Evolutionary conservation across 345 rosid genomes (phyloP).

Genomic region (Arabidopsis thaliana): DNA sequence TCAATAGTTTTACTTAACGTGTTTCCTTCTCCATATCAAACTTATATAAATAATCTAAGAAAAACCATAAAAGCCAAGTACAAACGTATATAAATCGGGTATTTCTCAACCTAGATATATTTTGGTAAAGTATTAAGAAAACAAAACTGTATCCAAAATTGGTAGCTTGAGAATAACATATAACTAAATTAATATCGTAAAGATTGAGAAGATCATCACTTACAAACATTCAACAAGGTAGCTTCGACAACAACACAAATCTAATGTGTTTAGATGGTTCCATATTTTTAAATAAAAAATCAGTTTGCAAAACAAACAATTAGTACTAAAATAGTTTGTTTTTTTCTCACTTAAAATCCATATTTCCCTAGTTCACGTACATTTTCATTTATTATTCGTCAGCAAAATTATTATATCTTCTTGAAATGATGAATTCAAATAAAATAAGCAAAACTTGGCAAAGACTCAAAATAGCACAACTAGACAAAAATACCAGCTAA

Average conservation of each 20-base stretch:
- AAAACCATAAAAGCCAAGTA: background rate
- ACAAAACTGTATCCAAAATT: background rate
- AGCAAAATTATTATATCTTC: background rate
- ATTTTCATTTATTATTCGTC: background rate
- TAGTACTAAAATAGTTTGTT: background rate
- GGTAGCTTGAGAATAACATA: background rate
- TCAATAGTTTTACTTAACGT: conserved; percentile 30
- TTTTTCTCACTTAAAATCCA: background rate
- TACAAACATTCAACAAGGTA: background rate
- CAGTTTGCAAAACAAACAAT: background rate
- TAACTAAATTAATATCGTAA: background rate
- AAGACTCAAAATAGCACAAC: background rate
- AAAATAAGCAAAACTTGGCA: background rate
- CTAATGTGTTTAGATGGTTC: no score
- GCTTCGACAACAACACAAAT: no score
- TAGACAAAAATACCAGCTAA: background rate
- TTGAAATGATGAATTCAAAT: conserved; percentile 9
- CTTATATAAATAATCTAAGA: background rate
- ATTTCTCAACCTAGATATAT: background rate
- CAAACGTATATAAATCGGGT: background rate
- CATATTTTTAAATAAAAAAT: background rate
- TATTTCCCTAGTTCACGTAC: background rate
- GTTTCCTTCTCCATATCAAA: conserved; percentile 22
- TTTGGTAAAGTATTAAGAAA: background rate
- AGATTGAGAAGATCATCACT: background rate